Evolutionary conservation across 2,329 filamentous ascomycete species (phyloP), one percentile per base, ranked within the genome.

Genomic region (Cordyceps tenuipes): DNA sequence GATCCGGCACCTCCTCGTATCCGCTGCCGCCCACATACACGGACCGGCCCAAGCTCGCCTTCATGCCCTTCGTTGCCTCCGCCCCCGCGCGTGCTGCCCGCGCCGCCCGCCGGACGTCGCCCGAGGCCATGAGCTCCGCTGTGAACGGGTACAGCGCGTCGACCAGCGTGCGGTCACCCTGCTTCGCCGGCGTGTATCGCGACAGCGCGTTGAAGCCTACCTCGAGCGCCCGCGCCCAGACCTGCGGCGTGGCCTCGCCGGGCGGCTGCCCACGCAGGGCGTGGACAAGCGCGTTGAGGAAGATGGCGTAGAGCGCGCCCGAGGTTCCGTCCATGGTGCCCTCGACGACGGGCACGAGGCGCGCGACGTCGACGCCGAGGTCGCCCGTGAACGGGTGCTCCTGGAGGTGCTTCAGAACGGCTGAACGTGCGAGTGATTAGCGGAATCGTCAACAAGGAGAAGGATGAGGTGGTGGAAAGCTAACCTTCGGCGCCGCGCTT

Each of bases 141-240:
- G 95, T 86, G 70, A 97, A 99, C 1, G 94, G 94, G 63, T 89
- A 83, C 54, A 99, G 78, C 1, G 93, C 91, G 73, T 99, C 94
- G 39, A 97, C 83, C 41, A 97, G 77, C 0, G 94, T 99, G 55
- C 94, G 82, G 71, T 99, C 94, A 31, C 94, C 94, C 0, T 88
- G 88, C 57, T 87, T 85, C 0, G 94, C 94, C 0, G 93, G 92
- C 2, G 94, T 99, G 73, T 97, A 97, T 69, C 81, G 88, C 41
- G 80, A 82, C 61, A 99, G 77, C 1, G 87, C 85, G 21, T 85
- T 78, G 63, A 88, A 83, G 57, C 90, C 89, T 66, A 85, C 80
- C 63, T 85, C 78, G 15, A 97, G 78, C 0, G 91, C 92, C 36
- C 80, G 76, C 3, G 86, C 74, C 86, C 82, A 80, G 66, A 76